A percentile compares a stretch with the other conserved stretches of the same genome.
Conservation (phyloP, 352 stramenopile species). For the Pythium grandisporangium region DNA sequence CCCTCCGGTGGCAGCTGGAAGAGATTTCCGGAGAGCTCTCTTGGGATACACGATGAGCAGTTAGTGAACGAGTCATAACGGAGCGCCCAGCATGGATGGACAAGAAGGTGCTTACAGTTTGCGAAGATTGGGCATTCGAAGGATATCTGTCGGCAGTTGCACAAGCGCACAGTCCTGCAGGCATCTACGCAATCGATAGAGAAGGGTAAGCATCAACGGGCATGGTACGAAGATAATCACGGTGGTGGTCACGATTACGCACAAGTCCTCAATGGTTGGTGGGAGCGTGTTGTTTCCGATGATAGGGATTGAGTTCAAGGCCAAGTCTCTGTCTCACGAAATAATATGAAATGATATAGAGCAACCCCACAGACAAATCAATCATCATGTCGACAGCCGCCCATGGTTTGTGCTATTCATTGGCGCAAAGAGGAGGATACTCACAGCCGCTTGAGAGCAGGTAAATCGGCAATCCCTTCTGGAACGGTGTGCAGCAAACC, state of each 20-base stretch:
- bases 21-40: slow-evolving; percentile 8
- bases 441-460: slow-evolving; percentile 8
- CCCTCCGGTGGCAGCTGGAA: slow-evolving; percentile 4
- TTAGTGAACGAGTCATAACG: background rate
- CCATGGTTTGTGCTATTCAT: too few species aligned
- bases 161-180: slow-evolving; percentile 8
- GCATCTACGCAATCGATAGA: background rate
- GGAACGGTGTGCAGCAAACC: slow-evolving; percentile 4
- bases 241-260: too few species aligned
- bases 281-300: slow-evolving; percentile 1
- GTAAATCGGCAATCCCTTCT: background rate
- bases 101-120: slow-evolving; percentile 7
- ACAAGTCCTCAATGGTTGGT: slow-evolving; percentile 7
- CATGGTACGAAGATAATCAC: too few species aligned
- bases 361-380: too few species aligned
- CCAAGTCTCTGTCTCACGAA: slow-evolving; percentile 4
- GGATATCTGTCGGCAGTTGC: slow-evolving; percentile 1
- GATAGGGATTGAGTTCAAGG: slow-evolving; percentile 4
- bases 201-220: background rate
- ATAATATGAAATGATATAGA: too few species aligned
- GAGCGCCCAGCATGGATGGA: background rate
- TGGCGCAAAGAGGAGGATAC: too few species aligned
- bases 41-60: too few species aligned
- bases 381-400: too few species aligned
- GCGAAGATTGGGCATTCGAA: slow-evolving; percentile 4